phyloP scores from a whole-genome alignment of 2,329 filamentous ascomycete species.

The Diaporthe sp. region DNA sequence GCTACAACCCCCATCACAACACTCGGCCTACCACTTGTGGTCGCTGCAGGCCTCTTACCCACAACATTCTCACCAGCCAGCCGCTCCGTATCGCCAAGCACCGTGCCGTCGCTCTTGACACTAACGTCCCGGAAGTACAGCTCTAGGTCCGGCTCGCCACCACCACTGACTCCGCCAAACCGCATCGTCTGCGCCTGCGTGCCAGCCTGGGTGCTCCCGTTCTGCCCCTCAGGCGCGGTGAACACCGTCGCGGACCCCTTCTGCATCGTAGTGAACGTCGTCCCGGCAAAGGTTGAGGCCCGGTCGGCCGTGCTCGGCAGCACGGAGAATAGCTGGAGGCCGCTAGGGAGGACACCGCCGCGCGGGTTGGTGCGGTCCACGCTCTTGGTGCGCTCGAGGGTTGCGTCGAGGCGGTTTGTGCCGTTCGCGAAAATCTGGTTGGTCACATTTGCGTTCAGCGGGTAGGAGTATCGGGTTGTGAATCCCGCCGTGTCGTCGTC shows the following conservation, averaged over 20 bases:
- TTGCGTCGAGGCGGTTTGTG: constrained; percentile 23
- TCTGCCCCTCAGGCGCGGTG: constrained; percentile 50
- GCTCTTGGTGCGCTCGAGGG: constrained; percentile 51
- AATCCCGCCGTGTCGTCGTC: constrained; percentile 39
- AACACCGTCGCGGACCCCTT: constrained; percentile 67
- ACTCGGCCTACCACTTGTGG: not conserved
- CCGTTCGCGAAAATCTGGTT: constrained; percentile 9
- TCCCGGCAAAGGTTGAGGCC: constrained; percentile 44
- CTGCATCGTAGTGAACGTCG: constrained; percentile 60
- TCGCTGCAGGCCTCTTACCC: constrained; percentile 16
- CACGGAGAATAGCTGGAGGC: constrained; percentile 65
- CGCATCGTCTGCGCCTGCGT: constrained; percentile 65
- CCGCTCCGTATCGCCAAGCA: constrained; percentile 26
- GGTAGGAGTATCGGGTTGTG: constrained; percentile 64
- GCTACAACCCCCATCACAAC: not conserved
- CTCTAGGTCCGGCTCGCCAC: constrained; percentile 44
- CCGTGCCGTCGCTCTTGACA: constrained; percentile 15
- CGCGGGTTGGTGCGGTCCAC: constrained; percentile 50
- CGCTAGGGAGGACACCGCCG: constrained; percentile 62
- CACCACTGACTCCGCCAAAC: constrained; percentile 51
- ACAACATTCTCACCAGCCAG: constrained; percentile 9
- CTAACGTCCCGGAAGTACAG: constrained; percentile 68
- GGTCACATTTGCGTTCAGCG: constrained; percentile 63
- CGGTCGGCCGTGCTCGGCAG: constrained; percentile 39
- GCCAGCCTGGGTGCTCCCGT: constrained; percentile 60